Evolutionary conservation across 495 filamentous ascomycete genomes (phyloP).

Genomic region (Penicillium cinerascens): DNA sequence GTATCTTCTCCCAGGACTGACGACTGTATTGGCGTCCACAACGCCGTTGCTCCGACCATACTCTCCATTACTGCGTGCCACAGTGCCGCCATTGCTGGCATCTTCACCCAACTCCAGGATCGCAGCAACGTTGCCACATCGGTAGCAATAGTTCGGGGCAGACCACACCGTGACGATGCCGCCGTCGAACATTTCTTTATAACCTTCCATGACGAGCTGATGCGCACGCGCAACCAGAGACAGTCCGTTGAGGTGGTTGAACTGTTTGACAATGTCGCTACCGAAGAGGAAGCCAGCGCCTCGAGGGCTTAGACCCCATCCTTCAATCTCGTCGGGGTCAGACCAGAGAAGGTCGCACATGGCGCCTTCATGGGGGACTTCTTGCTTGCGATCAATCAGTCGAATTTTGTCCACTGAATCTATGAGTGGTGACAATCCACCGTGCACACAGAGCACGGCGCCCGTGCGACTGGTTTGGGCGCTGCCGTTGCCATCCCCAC

Average conservation of each 20-base stretch:
- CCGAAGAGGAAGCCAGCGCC: constrained; percentile 97
- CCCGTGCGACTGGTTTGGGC: constrained; percentile 57
- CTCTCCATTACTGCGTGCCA: constrained; percentile 78
- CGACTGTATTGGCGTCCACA: constrained; percentile 38
- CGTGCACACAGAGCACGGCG: constrained; percentile 93
- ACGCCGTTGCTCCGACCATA: constrained; percentile 55
- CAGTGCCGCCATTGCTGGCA: constrained; percentile 66
- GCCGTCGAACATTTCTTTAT: constrained; percentile 97
- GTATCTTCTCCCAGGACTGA: constrained; percentile 85
- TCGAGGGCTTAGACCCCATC: constrained; percentile 92
- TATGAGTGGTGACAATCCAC: constrained; percentile 85
- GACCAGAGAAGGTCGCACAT: constrained; percentile 99
- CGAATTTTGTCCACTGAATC: constrained; percentile 96
- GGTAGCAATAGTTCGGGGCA: constrained; percentile 97
- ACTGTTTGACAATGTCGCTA: constrained; percentile 90
- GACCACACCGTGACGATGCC: constrained; percentile 97
- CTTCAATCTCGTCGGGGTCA: constrained; percentile 97
- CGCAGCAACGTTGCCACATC: constrained; percentile 95
- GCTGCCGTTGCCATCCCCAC: constrained; percentile 60
- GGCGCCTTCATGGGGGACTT: constrained; percentile 96
- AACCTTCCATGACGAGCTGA: constrained; percentile 98
- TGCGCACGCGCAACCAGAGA: constrained; percentile 90
- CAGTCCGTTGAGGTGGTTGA: constrained; percentile 91
- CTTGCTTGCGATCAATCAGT: constrained; percentile 92
- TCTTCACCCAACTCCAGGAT: constrained; percentile 93